Base-by-base conservation (phyloP, 257 asterid genomes). In the Plantago elongata region DNA sequence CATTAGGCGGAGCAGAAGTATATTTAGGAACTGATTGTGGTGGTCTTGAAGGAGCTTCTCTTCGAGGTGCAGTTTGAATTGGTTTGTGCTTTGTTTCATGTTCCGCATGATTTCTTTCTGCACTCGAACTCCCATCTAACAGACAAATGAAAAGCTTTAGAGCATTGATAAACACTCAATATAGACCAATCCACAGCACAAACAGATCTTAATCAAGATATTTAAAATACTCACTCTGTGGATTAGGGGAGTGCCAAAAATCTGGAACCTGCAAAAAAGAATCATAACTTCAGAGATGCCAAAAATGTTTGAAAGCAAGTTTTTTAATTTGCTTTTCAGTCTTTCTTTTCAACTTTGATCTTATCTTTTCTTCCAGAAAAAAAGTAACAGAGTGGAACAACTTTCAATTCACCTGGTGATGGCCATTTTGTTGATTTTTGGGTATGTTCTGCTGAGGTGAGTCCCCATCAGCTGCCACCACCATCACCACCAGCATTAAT, bases 401-500 rank as follows among this genome's bases (percentile, higher is more conserved):
- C 65, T 60, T 56, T 66, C 63, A 38, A 63, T 65, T 82, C 81
- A 93, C 99, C 99, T 87, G 95, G 66, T 87, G 80, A 77, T 78
- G 87, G 75, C 87, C 95, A 81, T 81, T 84, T 66, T 78, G 93
- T 46, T 85, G 95, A 79, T 61, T 40, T 78, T 77, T 83, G 57
- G 74, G 69, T 44, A 75, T 70, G 83, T 72, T 75, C 78, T 78
- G 95, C 83, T 84, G 96, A 78, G 99, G 99, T 27, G 97, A 93
- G 77, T 93, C 97, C 79, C 79, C 97, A 76, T 84, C 97, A 68
- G 87, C 97, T 87, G 94, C 76, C 75, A 81, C 73, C 77, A 82
- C 76, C 75, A 76, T 66, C 78, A 82, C 64, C 74, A 69, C 40
- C 40, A 34, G 40, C 40, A 34, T 34, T 34, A 62, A 79, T 68